Percentiles rank a stretch among this genome's conserved stretches.
Evolutionary conservation across 2,329 filamentous ascomycete genomes (phyloP).

Genomic region (Diaporthe ilicicola): DNA sequence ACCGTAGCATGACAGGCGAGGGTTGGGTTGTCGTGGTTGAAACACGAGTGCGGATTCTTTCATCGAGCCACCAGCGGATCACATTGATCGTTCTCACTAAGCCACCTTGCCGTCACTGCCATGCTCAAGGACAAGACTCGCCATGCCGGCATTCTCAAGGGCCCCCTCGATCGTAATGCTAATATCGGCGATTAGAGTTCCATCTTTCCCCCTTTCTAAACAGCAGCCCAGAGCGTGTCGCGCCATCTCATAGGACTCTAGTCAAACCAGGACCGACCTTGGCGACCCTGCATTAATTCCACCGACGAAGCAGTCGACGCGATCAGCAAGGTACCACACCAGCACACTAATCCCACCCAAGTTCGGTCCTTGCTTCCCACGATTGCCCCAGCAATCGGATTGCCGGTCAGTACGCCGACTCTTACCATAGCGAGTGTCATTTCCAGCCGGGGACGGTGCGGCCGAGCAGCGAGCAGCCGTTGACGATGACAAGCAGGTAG

Average conservation of each 20-base stretch:
- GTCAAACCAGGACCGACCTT: conserved; percentile 5
- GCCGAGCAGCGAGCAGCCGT: conserved; percentile 54
- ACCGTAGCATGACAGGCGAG: no score
- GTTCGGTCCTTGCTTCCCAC: conserved; percentile 38
- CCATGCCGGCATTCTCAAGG: background rate
- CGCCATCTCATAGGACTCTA: conserved; percentile 1
- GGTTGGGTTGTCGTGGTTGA: background rate
- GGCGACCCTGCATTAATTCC: conserved; percentile 3
- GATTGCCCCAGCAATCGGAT: conserved; percentile 58
- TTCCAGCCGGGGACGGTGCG: conserved; percentile 55
- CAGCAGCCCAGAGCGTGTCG: no score
- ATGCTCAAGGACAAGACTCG: background rate
- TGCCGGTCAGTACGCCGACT: conserved; percentile 61
- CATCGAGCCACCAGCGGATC: background rate
- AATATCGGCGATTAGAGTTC: no score
- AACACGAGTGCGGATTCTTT: no score
- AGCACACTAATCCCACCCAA: conserved; percentile 14
- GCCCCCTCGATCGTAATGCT: no score
- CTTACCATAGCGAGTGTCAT: conserved; percentile 47
- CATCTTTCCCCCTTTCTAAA: no score
- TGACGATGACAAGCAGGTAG: conserved; percentile 53
- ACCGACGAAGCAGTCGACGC: background rate
- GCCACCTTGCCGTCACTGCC: background rate
- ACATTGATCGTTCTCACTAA: no score
- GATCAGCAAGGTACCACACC: background rate